Evolutionary conservation across 495 filamentous ascomycete species (phyloP).

Genomic region (Penicillium steckii): DNA sequence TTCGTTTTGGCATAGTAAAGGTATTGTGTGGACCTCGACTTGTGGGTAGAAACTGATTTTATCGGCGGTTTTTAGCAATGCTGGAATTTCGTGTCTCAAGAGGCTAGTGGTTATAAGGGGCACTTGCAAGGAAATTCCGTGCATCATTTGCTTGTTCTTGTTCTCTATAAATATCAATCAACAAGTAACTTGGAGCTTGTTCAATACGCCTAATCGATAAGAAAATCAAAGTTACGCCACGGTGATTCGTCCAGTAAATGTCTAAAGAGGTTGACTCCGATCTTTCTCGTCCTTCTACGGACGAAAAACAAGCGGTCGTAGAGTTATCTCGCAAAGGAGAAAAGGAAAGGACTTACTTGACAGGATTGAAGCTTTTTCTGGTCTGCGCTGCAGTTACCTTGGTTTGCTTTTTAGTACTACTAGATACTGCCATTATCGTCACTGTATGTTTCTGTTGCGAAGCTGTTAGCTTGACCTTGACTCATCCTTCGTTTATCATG

Average conservation of each 20-base stretch:
- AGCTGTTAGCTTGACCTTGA: background rate
- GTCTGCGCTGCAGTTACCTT: constrained; percentile 10
- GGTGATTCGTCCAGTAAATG: background rate
- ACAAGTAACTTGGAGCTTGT: too few relatives aligned
- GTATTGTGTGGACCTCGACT: too few relatives aligned
- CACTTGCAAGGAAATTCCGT: background rate
- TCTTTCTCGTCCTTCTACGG: background rate
- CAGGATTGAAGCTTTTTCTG: constrained; percentile 10
- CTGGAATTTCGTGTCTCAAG: background rate
- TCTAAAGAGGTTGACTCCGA: constrained; percentile 4
- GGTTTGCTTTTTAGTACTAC: constrained; percentile 18
- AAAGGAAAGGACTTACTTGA: constrained; percentile 13
- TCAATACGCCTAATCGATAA: too few relatives aligned
- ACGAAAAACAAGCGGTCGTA: background rate
- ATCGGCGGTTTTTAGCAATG: too few relatives aligned
- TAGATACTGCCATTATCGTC: constrained; percentile 19
- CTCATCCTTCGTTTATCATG: background rate
- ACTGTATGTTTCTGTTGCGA: constrained; percentile 8
- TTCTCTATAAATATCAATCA: too few relatives aligned
- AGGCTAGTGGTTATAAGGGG: background rate
- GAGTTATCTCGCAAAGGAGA: constrained; percentile 1
- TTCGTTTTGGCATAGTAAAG: too few relatives aligned
- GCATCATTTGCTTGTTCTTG: background rate
- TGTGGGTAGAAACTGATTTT: too few relatives aligned
- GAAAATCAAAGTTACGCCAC: too few relatives aligned